Evolutionary conservation across 352 stramenopile genomes (phyloP).

Genomic region (Pythium volutum): DNA sequence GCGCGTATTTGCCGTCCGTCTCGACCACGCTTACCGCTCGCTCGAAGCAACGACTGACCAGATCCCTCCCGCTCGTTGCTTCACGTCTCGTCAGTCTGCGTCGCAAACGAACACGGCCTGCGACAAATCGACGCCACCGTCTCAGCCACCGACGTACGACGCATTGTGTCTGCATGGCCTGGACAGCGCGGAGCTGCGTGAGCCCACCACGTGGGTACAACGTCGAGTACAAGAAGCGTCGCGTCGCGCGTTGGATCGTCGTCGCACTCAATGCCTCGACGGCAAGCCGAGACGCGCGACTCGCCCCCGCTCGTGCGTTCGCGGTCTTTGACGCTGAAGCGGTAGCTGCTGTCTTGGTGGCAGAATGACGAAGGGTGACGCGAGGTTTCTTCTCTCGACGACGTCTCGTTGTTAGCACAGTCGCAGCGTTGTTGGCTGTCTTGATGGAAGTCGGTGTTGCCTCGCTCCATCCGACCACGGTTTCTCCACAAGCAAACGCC

Average conservation of each 20-base stretch:
- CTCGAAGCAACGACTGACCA: background rate
- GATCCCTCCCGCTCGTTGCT: background rate
- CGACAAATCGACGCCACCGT: constrained; percentile 7
- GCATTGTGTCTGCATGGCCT: background rate
- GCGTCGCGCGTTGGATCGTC: constrained; percentile 13
- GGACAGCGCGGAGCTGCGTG: background rate
- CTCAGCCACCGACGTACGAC: background rate
- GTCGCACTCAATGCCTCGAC: constrained; percentile 4
- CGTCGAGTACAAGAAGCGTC: constrained; percentile 16
- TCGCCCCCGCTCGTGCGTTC: background rate
- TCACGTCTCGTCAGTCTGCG: constrained; percentile 3
- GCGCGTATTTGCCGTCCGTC: constrained; percentile 43
- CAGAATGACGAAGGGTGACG: background rate
- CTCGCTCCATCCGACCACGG: background rate
- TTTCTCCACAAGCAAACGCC: background rate
- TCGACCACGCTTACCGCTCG: constrained; percentile 19
- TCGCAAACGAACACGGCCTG: background rate
- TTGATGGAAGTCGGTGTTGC: background rate
- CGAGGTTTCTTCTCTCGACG: background rate
- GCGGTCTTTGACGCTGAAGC: background rate
- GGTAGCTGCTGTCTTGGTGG: background rate
- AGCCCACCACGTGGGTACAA: constrained; percentile 6
- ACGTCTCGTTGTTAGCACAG: background rate
- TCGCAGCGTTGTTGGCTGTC: background rate
- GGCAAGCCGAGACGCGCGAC: constrained; percentile 11